Base-by-base conservation (phyloP, 768 basidiomycete species). In the Lactarius akahatsu region DNA sequence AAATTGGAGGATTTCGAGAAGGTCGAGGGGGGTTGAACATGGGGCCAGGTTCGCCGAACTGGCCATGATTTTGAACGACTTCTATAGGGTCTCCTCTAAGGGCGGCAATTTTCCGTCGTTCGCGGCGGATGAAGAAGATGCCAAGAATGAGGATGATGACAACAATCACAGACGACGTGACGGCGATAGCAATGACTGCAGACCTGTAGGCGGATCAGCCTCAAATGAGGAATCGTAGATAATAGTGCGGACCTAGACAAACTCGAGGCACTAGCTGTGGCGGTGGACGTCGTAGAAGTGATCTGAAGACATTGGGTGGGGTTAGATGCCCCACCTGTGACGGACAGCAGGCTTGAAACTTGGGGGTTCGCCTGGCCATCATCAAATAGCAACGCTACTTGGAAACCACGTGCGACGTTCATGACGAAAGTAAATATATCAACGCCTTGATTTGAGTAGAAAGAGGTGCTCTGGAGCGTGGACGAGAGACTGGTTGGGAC, bases 361-460 rank as follows among this genome's bases (percentile, higher is more conserved):
- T 83, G 77, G 32, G 68, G 73, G 61, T 80, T 74, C 1, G 76
- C 77, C 18, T 72, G 65, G 2, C 77, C 76, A 68, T 82, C 82
- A 61, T 79, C 76, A 57, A 85, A 74, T 41, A 84, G 69, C 54
- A 89, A 71, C 2, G 83, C 74, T 4, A 83, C 75, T 34, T 80
- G 74, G 15, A 73, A 69, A 13, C 77, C 79, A 2, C 77, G 75
- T 11, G 70, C 11, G 15, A 77, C 79, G 52, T 72, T 77, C 78
- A 86, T 77, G 26, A 74, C 67, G 67, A 83, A 88, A 1, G 76
- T 76, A 0, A 81, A 81, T 2, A 67, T 71, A n/a, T 81, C 80
- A 1, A 72, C 61, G 57, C 78, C 70, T 47, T 75, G 73, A 4
- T 34, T 57, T 11, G 69, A 67, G 0, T 72, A 3, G 47, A 36